Evolutionary conservation across 768 basidiomycete species (phyloP), one percentile per base, ranked within the genome.

Genomic region (Termitomyces sp.): DNA sequence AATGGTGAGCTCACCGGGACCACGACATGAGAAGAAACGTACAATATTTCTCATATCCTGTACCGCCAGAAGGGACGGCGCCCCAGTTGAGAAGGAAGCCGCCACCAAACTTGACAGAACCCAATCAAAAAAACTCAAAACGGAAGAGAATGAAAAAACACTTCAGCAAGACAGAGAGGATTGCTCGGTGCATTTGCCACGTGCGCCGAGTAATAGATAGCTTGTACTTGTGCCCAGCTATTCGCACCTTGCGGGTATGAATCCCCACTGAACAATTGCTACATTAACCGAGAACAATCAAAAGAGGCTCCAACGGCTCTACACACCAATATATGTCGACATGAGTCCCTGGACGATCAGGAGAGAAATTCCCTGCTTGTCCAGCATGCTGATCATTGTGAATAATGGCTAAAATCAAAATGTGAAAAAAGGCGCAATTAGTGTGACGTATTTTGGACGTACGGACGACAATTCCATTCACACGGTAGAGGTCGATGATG

Each of bases 31-130:
- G 12, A 20, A 50, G 5, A 22, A n/a, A 60, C 75, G 57, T 50
- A 77, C 77, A 73, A 57, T 69, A 80, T 60, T 76, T 77, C 55
- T 81, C 79, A 59, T 79, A 81, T 11, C 79, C 79, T 18, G 78
- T 80, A 13, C 78, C 78, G 20, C 76, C 76, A 20, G 68, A 69
- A 10, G 74, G 54, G 2, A 60, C 70, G 12, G 65, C 63, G 1
- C 75, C 78, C 79, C 79, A 81, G 12, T 72, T 65, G 10, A 79
- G 64, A 20, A 81, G 61, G 41, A 72, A 80, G 7, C 79, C 79
- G 20, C 79, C 79, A 20, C 78, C 78, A 44, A 81, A 78, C 78
- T 80, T 42, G 27, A 16, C 6, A 33, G 9, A 20, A 18, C 1
- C n/a, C 3, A n/a, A 31, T 56, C 22, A 54, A 20, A 50, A n/a